Evolutionary conservation across 306 rosid genomes (phyloP), one percentile per base, ranked within the genome.

Genomic region (Inga laurina): DNA sequence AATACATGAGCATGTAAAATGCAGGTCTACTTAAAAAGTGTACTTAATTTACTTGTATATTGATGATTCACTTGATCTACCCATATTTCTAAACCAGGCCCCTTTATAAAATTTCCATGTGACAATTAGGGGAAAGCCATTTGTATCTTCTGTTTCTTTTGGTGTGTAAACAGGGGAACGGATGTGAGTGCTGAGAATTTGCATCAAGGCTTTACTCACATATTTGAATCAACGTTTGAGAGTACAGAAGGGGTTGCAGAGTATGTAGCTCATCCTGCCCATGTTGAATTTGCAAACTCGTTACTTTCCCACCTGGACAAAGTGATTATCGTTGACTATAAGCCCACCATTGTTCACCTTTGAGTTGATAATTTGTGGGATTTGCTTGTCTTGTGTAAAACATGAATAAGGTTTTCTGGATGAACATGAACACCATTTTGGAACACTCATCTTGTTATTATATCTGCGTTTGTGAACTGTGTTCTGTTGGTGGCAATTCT

Each of bases 201-300:
- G 84, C 97, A 95, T 86, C 93, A 93, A 81, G 98, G 98, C 76
- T 93, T 85, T 85, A 93, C 98, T 83, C 97, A 95, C 84, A 81
- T 92, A 7, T 95, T 93, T 56, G 98, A 93, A 82, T 93, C 98
- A 18, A 95, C 90, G 70, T 95, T 95, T 72, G 97, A 93, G 90
- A 93, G 94, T 71, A 84, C 84, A 0, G 92, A 93, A 74, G 98
- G 83, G 15, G 45, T 95, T 80, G 95, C 97, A 51, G 97, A 90
- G 89, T 95, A 93, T 77, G 73, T 82, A 64, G 90, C 86, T 80
- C 97, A 95, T 85, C 92, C 98, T 57, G 84, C 61, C 0, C 98
- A 95, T 57, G 94, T 88, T 77, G 97, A 95, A 39, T 95, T 15
- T 72, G 95, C 95, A 80, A 91, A 79, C 69, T 0, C 32, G 84